A percentile compares a stretch with the other conserved stretches of the same genome.
phyloP scores from a whole-genome alignment of 805 yeast genomes.

The Starmerella vaccinii region DNA sequence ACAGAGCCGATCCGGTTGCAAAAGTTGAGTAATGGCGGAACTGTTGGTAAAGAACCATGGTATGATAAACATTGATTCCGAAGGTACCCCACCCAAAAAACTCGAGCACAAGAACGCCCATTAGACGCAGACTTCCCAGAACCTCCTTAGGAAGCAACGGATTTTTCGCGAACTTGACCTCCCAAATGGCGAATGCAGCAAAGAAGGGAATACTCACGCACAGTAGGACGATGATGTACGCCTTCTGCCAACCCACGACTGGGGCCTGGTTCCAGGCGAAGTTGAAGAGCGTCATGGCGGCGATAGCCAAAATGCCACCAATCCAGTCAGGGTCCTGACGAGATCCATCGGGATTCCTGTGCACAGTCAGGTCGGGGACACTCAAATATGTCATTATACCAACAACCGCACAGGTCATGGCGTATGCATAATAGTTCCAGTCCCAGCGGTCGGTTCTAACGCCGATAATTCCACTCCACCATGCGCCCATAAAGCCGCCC shows the following conservation, averaged over 20 bases:
- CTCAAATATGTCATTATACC: slow-evolving; percentile 5
- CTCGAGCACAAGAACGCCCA: slow-evolving; percentile 38
- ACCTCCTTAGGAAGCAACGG: slow-evolving; percentile 49
- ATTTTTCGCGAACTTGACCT: slow-evolving; percentile 35
- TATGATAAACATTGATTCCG: slow-evolving; percentile 62
- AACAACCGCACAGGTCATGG: slow-evolving; percentile 28
- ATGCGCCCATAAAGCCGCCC: slow-evolving; percentile 49
- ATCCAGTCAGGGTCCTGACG: slow-evolving; percentile 39
- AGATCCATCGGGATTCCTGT: slow-evolving; percentile 7
- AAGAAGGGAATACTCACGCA: slow-evolving; percentile 41
- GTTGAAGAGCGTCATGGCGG: slow-evolving; percentile 52
- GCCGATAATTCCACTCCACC: slow-evolving; percentile 32
- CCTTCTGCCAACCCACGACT: slow-evolving; percentile 51
- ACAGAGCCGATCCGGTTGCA: slow-evolving; percentile 38
- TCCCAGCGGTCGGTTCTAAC: slow-evolving; percentile 21
- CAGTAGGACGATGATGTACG: slow-evolving; percentile 47
- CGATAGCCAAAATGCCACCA: slow-evolving; percentile 49
- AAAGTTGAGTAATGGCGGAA: slow-evolving; percentile 42
- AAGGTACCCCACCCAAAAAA: slow-evolving; percentile 69
- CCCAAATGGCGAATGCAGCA: slow-evolving; percentile 40
- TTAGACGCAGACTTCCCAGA: slow-evolving; percentile 39
- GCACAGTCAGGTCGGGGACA: slow-evolving; percentile 15
- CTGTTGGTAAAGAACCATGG: slow-evolving; percentile 36
- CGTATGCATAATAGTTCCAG: slow-evolving; percentile 37
- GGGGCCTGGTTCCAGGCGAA: slow-evolving; percentile 73